These are phyloP conservation scores for Keqinozyma sinolaborantium DNA, from an alignment of 1,139 yeast species.

Conservation along the genomic window DNA sequence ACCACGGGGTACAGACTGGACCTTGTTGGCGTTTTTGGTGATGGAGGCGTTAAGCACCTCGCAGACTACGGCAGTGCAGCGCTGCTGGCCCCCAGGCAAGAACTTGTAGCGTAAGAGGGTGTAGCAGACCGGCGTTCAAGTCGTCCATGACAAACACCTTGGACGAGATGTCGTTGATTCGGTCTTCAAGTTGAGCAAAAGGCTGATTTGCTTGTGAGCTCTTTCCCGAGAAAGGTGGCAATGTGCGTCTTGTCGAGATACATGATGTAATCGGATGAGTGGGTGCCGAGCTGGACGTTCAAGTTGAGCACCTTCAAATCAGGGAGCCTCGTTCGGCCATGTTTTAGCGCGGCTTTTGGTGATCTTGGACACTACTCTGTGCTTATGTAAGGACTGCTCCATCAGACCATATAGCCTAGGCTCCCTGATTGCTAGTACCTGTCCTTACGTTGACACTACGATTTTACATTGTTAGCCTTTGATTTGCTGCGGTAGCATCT, in stretches of 20 bases:
- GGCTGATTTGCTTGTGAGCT: constrained; percentile 60
- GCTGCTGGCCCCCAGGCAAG: constrained; percentile 95
- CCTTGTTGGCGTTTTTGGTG: constrained; percentile 79
- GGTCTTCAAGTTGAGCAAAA: constrained; percentile 65
- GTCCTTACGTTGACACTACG: no score
- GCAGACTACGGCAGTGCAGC: constrained; percentile 94
- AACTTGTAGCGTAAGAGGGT: constrained; percentile 75
- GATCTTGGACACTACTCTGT: background rate
- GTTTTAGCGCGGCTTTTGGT: background rate
- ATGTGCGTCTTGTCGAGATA: constrained; percentile 64
- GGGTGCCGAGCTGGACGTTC: constrained; percentile 55
- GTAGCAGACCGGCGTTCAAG: constrained; percentile 95
- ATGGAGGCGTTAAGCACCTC: constrained; percentile 80
- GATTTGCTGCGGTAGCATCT: no score
- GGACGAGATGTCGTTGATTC: constrained; percentile 89
- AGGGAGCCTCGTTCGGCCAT: constrained; percentile 13
- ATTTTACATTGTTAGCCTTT: no score
- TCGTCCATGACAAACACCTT: constrained; percentile 97
- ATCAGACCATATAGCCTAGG: no score
- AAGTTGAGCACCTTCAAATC: constrained; percentile 61
- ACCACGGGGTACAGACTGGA: constrained; percentile 86
- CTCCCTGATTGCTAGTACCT: no score
- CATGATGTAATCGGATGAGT: constrained; percentile 28
- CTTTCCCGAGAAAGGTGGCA: constrained; percentile 62
- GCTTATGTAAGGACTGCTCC: no score